These are phyloP conservation scores for Wickerhamomyces bovis DNA, from an alignment of 805 yeast species.

Conservation along the genomic window DNA sequence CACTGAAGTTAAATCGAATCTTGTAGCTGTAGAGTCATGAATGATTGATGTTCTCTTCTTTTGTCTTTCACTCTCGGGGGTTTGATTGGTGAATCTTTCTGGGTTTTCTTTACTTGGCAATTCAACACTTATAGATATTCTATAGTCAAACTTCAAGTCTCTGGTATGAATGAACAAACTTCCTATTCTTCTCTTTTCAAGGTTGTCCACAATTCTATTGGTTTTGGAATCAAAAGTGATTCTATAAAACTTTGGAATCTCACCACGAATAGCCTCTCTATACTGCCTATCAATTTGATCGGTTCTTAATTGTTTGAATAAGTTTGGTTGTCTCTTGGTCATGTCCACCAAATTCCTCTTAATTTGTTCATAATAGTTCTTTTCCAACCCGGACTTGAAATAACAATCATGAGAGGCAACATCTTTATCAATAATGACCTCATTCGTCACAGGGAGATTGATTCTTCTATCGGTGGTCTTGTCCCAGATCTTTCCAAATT, in stretches of 20 bases:
- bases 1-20: constrained; percentile 68
- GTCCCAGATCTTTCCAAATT: constrained; percentile 66
- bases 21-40: constrained; percentile 69
- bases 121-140: constrained; percentile 74
- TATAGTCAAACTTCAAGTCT: constrained; percentile 67
- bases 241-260: constrained; percentile 57
- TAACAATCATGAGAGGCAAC: constrained; percentile 47
- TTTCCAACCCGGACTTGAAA: constrained; percentile 63
- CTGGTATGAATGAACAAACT: constrained; percentile 72
- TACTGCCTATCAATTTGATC: constrained; percentile 60
- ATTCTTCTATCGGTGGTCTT: constrained; percentile 57
- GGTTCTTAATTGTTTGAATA: constrained; percentile 55
- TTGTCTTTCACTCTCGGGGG: constrained; percentile 53
- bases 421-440: constrained; percentile 44
- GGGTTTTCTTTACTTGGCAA: constrained; percentile 58
- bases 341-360: constrained; percentile 49
- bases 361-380: constrained; percentile 52
- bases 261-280: constrained; percentile 56
- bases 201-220: constrained; percentile 59
- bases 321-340: constrained; percentile 43
- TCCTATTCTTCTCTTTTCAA: constrained; percentile 68
- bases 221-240: constrained; percentile 65
- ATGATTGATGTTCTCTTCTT: constrained; percentile 69
- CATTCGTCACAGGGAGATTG: constrained; percentile 61
- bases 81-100: constrained; percentile 45